Percentiles rank a stretch among this genome's conserved stretches.
These are phyloP conservation scores for Blastobotrys raffinosifermentans DNA, from an alignment of 1,139 yeast species.

Conservation along the genomic window DNA sequence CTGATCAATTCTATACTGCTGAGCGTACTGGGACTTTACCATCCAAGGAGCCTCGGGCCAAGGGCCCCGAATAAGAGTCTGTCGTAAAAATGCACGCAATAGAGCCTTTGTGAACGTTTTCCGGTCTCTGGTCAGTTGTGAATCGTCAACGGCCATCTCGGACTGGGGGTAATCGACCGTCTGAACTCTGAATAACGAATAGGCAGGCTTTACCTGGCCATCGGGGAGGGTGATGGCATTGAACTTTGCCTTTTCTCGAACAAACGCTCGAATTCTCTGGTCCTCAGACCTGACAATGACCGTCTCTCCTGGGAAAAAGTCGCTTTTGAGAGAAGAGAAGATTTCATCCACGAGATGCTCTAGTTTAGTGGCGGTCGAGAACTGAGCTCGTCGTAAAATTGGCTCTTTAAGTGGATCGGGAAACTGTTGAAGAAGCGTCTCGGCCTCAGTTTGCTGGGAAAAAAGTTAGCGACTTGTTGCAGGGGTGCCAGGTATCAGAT, in stretches of 20 bases:
- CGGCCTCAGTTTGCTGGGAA: constrained; percentile 24
- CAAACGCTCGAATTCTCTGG: constrained; percentile 42
- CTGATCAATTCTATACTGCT: constrained; percentile 32
- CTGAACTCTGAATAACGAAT: constrained; percentile 65
- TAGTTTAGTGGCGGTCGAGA: constrained; percentile 74
- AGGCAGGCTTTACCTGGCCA: constrained; percentile 52
- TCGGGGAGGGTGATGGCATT: constrained; percentile 36
- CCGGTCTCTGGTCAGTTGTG: constrained; percentile 73
- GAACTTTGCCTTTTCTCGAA: constrained; percentile 48
- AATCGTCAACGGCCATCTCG: constrained; percentile 67
- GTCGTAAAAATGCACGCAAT: constrained; percentile 80
- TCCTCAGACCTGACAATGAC: constrained; percentile 52
- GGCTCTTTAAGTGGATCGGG: constrained; percentile 94
- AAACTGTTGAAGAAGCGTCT: constrained; percentile 68
- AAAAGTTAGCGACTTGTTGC: constrained; percentile 2
- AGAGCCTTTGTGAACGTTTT: constrained; percentile 85
- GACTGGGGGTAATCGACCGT: constrained; percentile 42
- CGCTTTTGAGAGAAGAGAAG: constrained; percentile 60
- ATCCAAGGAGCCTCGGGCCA: constrained; percentile 97
- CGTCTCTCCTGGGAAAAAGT: constrained; percentile 87
- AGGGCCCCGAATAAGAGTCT: constrained; percentile 73
- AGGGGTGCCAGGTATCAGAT: background rate
- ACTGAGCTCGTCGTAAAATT: constrained; percentile 75
- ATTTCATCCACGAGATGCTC: constrained; percentile 86
- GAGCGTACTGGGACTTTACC: constrained; percentile 65